phyloP scores from a whole-genome alignment of 2,329 filamentous ascomycete genomes.

The Aureobasidium sp. region DNA sequence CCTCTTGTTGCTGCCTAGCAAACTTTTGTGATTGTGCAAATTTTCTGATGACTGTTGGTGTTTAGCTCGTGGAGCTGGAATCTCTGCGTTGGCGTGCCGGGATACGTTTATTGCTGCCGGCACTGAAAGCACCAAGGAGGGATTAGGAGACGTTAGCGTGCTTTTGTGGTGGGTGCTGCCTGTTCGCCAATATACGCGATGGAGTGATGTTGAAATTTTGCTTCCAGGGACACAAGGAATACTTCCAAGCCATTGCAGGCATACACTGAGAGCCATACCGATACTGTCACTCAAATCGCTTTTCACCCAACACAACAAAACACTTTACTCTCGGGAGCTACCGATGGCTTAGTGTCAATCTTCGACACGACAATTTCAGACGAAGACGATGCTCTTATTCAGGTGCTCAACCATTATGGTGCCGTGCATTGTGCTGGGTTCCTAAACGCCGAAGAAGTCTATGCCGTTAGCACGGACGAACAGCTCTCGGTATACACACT shows the following conservation, averaged over 20 bases:
- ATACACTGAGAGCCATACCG: constrained; percentile 44
- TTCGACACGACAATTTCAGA: constrained; percentile 64
- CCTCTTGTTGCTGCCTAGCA: neutral
- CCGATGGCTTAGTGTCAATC: constrained; percentile 71
- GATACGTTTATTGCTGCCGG: constrained; percentile 61
- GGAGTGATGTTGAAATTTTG: neutral
- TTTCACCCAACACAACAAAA: constrained; percentile 43
- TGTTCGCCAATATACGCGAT: neutral
- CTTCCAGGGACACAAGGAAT: constrained; percentile 36
- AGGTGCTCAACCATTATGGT: constrained; percentile 70
- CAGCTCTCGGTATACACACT: constrained; percentile 66
- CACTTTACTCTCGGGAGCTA: constrained; percentile 67
- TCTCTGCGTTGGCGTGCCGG: constrained; percentile 60
- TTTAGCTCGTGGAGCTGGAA: constrained; percentile 37
- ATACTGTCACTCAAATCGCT: constrained; percentile 54
- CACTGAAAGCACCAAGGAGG: constrained; percentile 50
- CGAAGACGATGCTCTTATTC: constrained; percentile 70
- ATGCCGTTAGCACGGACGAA: constrained; percentile 71
- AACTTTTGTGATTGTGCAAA: neutral
- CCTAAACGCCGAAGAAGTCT: constrained; percentile 58
- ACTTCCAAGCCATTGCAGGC: constrained; percentile 30
- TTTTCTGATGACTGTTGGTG: neutral
- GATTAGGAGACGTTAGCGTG: constrained; percentile 33
- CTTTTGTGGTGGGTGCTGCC: constrained; percentile 22
- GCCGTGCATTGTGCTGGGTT: constrained; percentile 72